Evolutionary conservation across 129 eudicot species (phyloP), one percentile per base, ranked within the genome.

Genomic region (Erigeron canadensis): DNA sequence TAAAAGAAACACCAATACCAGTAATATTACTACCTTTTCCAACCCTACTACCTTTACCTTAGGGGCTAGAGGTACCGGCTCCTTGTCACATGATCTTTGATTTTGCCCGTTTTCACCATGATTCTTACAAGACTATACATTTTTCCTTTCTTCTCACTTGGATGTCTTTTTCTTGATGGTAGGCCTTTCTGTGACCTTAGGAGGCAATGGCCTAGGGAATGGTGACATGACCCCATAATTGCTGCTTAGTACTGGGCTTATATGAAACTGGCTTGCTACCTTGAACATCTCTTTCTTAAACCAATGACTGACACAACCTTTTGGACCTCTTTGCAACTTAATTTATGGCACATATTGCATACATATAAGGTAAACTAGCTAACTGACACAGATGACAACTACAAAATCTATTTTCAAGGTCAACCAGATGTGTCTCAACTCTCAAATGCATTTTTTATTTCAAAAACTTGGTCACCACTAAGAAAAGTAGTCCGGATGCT

Each of bases 101-200:
- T 28, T 28, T 2, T 28, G 34, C 34, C 34, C 34, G 1, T 28
- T 28, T 28, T 28, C 34, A 28, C 34, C 34, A 28, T 3, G 3
- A 28, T 28, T 28, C 34, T 28, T 28, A 28, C 34, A 28, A 28
- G 34, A n/a, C 15, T 46, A 10, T 15, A 15, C 68, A 80, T 75
- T 79, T 84, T 73, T 45, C 40, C 6, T 7, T 42, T 22, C 45
- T 51, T 54, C 21, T 43, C 42, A 66, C 9, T 39, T 13, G n/a
- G 45, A 22, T 34, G 19, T 8, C 55, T 75, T 28, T 75, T 22
- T 63, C 55, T 53, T 42, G 1, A 55, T 10, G 13, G 44, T 11
- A 0, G 17, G 41, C 6, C 23, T n/a, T 4, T 10, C 9, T 12
- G 1, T 53, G 1, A 15, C 9, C 8, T 4, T 53, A 0, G 58